Conservation (phyloP, 139 green algal genomes). For the Chlamydomonas asymmetrica region DNA sequence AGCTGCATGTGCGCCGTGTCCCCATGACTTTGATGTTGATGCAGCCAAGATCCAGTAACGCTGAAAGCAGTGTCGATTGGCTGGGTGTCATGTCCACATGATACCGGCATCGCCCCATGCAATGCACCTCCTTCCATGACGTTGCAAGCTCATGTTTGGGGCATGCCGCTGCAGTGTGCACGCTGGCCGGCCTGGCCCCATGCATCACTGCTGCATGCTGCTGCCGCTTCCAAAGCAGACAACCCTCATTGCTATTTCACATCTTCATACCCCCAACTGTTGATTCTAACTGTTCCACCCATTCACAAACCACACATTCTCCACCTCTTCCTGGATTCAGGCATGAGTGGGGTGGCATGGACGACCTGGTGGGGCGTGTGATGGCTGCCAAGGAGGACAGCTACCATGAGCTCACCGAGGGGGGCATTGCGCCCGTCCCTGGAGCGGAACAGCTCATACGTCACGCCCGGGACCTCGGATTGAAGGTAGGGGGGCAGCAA, state of each 20-base stretch:
- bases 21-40: no score
- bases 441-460: slow-evolving; percentile 16
- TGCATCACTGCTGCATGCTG: background rate
- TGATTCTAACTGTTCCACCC: no score
- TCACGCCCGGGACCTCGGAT: background rate
- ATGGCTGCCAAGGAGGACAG: slow-evolving; percentile 54
- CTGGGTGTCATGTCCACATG: background rate
- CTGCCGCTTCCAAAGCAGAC: background rate
- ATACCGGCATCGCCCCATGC: background rate
- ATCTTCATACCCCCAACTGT: no score
- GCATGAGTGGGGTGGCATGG: slow-evolving; percentile 25
- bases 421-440: slow-evolving; percentile 39
- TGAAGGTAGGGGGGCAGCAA: slow-evolving; percentile 8
- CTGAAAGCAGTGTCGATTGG: background rate
- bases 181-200: no score
- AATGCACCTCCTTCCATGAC: background rate
- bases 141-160: background rate
- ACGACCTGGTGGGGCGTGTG: slow-evolving; percentile 36
- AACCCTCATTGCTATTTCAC: background rate
- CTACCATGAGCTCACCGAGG: slow-evolving; percentile 48
- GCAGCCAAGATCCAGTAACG: no score
- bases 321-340: slow-evolving; percentile 3
- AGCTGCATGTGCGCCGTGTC: background rate
- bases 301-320: background rate
- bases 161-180: background rate